Conservation (phyloP, 2,329 filamentous ascomycete species). For the Alternaria tenuissima region DNA sequence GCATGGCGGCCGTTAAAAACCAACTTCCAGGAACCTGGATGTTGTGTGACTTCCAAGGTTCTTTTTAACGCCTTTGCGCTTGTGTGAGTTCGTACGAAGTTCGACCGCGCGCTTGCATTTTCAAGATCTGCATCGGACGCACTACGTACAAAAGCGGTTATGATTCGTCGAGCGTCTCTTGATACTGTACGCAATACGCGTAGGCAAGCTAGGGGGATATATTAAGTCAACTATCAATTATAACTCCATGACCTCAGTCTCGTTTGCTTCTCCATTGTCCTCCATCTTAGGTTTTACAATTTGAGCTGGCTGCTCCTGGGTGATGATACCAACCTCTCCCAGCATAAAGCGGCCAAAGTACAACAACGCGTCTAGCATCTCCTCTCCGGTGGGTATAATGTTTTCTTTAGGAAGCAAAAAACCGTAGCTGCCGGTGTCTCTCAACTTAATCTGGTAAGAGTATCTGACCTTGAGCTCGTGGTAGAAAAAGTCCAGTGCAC, state of each 20-base stretch:
- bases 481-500: constrained; percentile 94
- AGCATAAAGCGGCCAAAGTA: constrained; percentile 84
- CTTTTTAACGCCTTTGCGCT: neutral
- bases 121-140: neutral
- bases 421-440: constrained; percentile 93
- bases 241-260: constrained; percentile 12
- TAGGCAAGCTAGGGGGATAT: neutral
- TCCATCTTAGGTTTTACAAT: neutral
- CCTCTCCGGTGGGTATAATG: constrained; percentile 88
- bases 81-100: neutral
- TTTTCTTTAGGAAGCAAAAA: constrained; percentile 87
- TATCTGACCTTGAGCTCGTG: constrained; percentile 83
- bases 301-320: constrained; percentile 2
- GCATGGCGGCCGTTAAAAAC: constrained; percentile 15
- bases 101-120: neutral
- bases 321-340: constrained; percentile 49
- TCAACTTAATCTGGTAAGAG: constrained; percentile 91
- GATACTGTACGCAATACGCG: neutral
- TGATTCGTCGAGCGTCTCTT: neutral
- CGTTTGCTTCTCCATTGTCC: neutral
- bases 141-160: neutral
- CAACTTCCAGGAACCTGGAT: constrained; percentile 6
- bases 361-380: constrained; percentile 82
- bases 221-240: constrained; percentile 2
- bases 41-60: constrained; percentile 1